Conservation (phyloP, 257 asterid genomes). For the Primulina huaijiensis region DNA sequence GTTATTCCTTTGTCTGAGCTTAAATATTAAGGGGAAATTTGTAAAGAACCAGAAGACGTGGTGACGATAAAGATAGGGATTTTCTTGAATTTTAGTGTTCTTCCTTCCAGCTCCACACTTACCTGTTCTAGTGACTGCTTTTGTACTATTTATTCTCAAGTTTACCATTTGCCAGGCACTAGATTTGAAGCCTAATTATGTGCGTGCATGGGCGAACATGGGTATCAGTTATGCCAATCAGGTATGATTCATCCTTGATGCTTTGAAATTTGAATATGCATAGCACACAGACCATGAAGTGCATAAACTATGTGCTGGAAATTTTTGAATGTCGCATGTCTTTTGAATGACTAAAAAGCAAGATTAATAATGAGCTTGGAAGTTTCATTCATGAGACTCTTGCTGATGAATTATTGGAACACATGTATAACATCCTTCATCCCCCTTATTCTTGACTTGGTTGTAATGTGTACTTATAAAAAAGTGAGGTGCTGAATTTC, state of each 20-base stretch:
- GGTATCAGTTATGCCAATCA: conserved; percentile 99
- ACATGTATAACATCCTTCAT: not conserved
- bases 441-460: conserved; percentile 5
- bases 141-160: conserved; percentile 17
- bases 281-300: not conserved
- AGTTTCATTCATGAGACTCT: conserved; percentile 15
- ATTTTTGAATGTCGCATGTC: not conserved
- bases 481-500: not conserved
- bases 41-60: not conserved
- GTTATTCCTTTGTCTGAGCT: not conserved
- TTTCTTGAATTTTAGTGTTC: not conserved
- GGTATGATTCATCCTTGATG: conserved; percentile 40
- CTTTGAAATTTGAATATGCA: conserved; percentile 11
- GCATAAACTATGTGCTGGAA: conserved; percentile 16
- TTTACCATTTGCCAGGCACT: conserved; percentile 64
- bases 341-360: not conserved
- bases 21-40: not conserved
- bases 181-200: conserved; percentile 94
- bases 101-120: conserved; percentile 8
- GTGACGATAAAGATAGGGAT: not conserved
- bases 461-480: conserved; percentile 11
- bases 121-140: conserved; percentile 9
- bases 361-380: conserved; percentile 6
- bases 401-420: not conserved
- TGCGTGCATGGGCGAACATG: conserved; percentile 99